phyloP scores from a whole-genome alignment of 1,139 yeast species.

The Spencermartinsiella ligniputridi region DNA sequence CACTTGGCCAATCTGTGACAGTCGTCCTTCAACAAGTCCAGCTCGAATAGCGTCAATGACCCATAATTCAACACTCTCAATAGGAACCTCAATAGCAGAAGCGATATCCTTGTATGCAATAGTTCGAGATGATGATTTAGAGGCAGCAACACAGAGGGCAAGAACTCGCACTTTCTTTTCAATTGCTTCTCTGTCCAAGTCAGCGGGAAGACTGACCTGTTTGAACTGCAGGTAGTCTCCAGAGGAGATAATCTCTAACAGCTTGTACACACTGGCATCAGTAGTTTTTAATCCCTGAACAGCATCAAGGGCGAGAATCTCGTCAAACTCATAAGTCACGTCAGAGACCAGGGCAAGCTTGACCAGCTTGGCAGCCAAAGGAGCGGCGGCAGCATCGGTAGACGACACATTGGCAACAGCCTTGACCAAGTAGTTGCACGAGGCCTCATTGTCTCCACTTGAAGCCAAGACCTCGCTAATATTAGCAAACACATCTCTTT shows the following conservation, averaged over 20 bases:
- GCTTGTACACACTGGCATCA: conserved; percentile 20
- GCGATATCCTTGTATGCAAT: conserved; percentile 35
- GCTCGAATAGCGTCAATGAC: conserved; percentile 42
- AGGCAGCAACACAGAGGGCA: conserved; percentile 26
- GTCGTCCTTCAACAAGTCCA: conserved; percentile 41
- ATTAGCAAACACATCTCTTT: conserved; percentile 27
- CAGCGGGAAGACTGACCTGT: conserved; percentile 16
- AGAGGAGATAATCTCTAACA: conserved; percentile 30
- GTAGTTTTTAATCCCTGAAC: conserved; percentile 22
- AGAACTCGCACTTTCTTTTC: conserved; percentile 27
- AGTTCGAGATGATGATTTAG: conserved; percentile 23
- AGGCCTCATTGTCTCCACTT: conserved; percentile 24
- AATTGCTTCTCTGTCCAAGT: conserved; percentile 24
- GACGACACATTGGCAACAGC: conserved; percentile 24
- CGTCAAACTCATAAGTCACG: conserved; percentile 33
- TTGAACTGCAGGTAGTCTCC: conserved; percentile 33
- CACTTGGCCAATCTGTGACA: conserved; percentile 37
- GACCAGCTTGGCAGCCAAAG: conserved; percentile 29
- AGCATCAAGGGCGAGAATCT: conserved; percentile 31
- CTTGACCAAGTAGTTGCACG: conserved; percentile 28
- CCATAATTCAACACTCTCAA: conserved; percentile 38
- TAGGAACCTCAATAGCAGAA: conserved; percentile 30
- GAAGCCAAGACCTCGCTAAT: conserved; percentile 27
- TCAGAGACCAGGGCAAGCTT: conserved; percentile 26
- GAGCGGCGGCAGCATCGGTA: conserved; percentile 18